Evolutionary conservation across 1,139 yeast genomes (phyloP).

Genomic region (Geotrichum aggregatum): DNA sequence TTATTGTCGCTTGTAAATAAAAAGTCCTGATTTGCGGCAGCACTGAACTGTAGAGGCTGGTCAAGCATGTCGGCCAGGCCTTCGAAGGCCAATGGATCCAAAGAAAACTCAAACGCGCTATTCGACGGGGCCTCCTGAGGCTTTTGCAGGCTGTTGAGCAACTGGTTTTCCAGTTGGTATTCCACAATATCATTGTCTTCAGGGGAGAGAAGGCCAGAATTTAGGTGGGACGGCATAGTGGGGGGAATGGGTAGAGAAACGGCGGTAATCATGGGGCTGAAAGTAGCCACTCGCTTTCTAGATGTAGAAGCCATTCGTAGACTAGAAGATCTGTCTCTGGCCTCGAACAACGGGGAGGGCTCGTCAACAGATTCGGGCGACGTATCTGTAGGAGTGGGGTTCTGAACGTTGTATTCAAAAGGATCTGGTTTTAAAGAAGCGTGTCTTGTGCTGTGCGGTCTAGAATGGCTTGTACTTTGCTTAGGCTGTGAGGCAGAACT

Average conservation of each 20-base stretch:
- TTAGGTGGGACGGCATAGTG: not conserved
- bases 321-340: slow-evolving; percentile 4
- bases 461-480: slow-evolving; percentile 7
- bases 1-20: slow-evolving; percentile 4
- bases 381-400: slow-evolving; percentile 27
- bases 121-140: slow-evolving; percentile 3
- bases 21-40: slow-evolving; percentile 5
- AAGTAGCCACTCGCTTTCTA: slow-evolving; percentile 18
- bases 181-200: slow-evolving; percentile 19
- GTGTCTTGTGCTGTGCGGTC: not conserved
- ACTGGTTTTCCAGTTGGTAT: slow-evolving; percentile 11
- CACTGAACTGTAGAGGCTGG: slow-evolving; percentile 5
- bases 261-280: slow-evolving; percentile 20
- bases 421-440: slow-evolving; percentile 13
- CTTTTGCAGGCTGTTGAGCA: not conserved
- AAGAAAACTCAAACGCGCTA: slow-evolving; percentile 32
- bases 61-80: slow-evolving; percentile 26
- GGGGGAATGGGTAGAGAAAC: not conserved
- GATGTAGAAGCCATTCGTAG: slow-evolving; percentile 1
- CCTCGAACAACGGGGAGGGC: slow-evolving; percentile 20
- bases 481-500: slow-evolving; percentile 12
- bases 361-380: slow-evolving; percentile 25
- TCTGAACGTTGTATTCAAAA: slow-evolving; percentile 17
- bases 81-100: slow-evolving; percentile 36
- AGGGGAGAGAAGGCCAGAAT: slow-evolving; percentile 16